Evolutionary conservation across 1,284 basidiomycete species (phyloP).

Genomic region (Apiotrichum mycotoxinovorans): DNA sequence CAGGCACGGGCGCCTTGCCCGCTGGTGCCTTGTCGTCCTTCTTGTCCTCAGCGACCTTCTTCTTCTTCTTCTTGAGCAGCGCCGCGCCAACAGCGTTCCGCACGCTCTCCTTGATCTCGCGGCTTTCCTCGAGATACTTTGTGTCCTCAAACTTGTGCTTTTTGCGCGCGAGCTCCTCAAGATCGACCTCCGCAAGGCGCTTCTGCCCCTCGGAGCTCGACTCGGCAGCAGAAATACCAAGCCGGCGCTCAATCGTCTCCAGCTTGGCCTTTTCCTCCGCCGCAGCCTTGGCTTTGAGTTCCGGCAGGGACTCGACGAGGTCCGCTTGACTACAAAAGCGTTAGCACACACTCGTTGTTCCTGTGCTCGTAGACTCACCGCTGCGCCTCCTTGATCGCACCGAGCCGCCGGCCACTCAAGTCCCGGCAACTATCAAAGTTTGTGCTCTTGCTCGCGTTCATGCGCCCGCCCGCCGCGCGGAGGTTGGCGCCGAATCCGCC

Average conservation of each 20-base stretch:
- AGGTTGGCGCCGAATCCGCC: slow-evolving; percentile 97
- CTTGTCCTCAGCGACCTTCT: slow-evolving; percentile 48
- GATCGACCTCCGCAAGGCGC: slow-evolving; percentile 52
- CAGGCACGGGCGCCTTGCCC: slow-evolving; percentile 8
- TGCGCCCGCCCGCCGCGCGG: slow-evolving; percentile 91
- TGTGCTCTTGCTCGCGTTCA: slow-evolving; percentile 91
- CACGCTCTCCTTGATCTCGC: slow-evolving; percentile 87
- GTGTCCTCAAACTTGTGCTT: slow-evolving; percentile 90
- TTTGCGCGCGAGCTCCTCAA: slow-evolving; percentile 59
- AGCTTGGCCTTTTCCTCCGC: slow-evolving; percentile 81
- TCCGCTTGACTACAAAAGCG: slow-evolving; percentile 69
- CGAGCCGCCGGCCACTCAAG: slow-evolving; percentile 80
- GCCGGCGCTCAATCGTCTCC: slow-evolving; percentile 73
- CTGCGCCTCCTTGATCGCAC: slow-evolving; percentile 94
- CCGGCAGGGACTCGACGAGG: slow-evolving; percentile 80
- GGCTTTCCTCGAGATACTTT: slow-evolving; percentile 86
- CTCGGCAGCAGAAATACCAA: slow-evolving; percentile 59
- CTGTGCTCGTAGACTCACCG: slow-evolving; percentile 56
- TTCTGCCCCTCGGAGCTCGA: slow-evolving; percentile 24
- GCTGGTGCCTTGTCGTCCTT: slow-evolving; percentile 2
- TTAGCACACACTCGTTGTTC: too few relatives aligned
- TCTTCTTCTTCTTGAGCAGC: slow-evolving; percentile 26
- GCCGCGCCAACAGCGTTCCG: slow-evolving; percentile 80
- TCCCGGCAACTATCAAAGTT: slow-evolving; percentile 96
- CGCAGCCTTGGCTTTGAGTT: slow-evolving; percentile 71